Base-by-base conservation (phyloP, 257 asterid genomes). In the Jasminum sambac region DNA sequence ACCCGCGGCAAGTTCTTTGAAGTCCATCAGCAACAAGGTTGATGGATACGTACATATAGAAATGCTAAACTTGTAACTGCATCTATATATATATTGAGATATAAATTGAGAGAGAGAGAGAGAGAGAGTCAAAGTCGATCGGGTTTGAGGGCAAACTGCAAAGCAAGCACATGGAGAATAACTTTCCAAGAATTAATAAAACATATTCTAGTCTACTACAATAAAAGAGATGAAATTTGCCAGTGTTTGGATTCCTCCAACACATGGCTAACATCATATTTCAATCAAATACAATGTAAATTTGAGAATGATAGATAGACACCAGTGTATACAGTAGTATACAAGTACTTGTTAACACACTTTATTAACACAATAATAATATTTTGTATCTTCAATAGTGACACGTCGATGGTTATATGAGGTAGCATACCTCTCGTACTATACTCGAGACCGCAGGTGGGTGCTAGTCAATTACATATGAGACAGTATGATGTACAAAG, bases 231-330 rank as follows among this genome's bases (percentile, higher is more conserved):
- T 70, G 68, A 74, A 72, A 73, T 62, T 67, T 73, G 84, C 11
- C 84, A 76, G 81, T 71, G 75, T 75, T 48, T 62, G 61, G 77
- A 78, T 77, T 83, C 84, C 75, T 68, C 17, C 48, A 59, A 76
- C 88, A 84, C 88, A 84, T 81, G 88, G 88, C 82, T 79, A 78
- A 52, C 85, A 84, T 81, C 84, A 84, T 78, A 63, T 41, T 69
- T 43, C 41, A 74, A 68, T 21, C 34, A 66, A 66, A 64, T 80
- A 57, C 80, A n/a, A n/a, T 80, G 74, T 68, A 66, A 64, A 59
- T 17, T n/a, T 46, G 46, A 37, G 46, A 64, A 41, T 44, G 44
- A 66, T 59, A 66, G 48, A 63, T 16, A n/a, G n/a, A n/a, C n/a
- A n/a, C n/a, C 40, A 46, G 36, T 1, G 36, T 67, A 42, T 60